Evolutionary conservation across 257 asterid genomes (phyloP), one percentile per base, ranked within the genome.

Genomic region (Plantago elongata): DNA sequence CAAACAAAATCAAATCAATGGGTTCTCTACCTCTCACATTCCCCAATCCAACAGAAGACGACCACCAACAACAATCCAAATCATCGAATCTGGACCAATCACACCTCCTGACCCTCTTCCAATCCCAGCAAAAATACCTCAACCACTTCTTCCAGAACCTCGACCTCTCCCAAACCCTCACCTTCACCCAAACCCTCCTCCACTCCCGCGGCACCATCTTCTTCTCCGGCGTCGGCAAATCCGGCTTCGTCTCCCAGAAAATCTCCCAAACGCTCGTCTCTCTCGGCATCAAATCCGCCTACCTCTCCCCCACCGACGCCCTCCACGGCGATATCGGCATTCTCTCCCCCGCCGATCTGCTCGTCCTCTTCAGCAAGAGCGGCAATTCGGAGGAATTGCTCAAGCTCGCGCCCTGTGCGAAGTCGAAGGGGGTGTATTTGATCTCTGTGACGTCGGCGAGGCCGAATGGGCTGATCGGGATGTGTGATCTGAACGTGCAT

Each of bases 321-420:
- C 90, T 91, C 10, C 98, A 91, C 63, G 98, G 98, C 13, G 98
- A 91, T 83, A 88, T 91, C 65, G 98, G 95, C 85, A 78, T 91
- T 84, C 54, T 88, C 68, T 77, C 81, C 22, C 7, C 77, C 27
- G 38, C 59, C 10, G 95, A 91, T 77, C 65, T 91, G 69, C 44
- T 92, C 72, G 95, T 92, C 13, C 34, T 92, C 87, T 89, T 89
- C 75, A 92, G 98, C 63, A 92, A 92, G 78, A 90, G 97, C 43
- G 97, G 97, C 27, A 90, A 87, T 66, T 75, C 96, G 0, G 97
- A 81, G 84, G 87, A 92, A 57, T 61, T 91, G 82, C 16, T 86
- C 67, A 86, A 66, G 84, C 86, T 91, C 8, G 97, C 75, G 43
- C 98, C 98, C 4, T 92, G 95, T 74, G 95, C 86, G 3, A 92